These are phyloP conservation scores for Platanthera zijinensis DNA, from an alignment of 106 monocot species.

Conservation along the genomic window DNA sequence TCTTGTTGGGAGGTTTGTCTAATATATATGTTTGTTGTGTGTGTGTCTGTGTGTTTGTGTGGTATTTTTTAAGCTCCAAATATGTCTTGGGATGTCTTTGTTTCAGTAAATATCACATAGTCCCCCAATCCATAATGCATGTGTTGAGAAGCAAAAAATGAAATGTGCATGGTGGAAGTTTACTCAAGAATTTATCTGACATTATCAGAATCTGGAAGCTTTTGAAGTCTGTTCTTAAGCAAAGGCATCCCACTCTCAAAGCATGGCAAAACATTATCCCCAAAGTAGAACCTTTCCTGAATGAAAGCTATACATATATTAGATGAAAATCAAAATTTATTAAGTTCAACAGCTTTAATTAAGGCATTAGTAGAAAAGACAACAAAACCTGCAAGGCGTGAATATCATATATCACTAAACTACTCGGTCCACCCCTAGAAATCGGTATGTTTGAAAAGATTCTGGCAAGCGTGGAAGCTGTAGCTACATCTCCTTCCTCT, in stretches of 20 bases:
- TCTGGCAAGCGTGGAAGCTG: conserved; percentile 84
- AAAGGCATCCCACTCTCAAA: conserved; percentile 95
- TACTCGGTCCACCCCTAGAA: conserved; percentile 88
- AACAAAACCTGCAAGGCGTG: conserved; percentile 80
- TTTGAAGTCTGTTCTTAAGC: conserved; percentile 79
- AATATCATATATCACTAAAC: conserved; percentile 87
- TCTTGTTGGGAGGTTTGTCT: no score
- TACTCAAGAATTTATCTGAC: conserved; percentile 31
- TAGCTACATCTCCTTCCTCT: conserved; percentile 95
- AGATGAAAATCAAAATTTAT: background rate
- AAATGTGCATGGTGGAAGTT: background rate
- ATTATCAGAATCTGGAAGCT: conserved; percentile 95
- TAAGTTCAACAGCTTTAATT: background rate
- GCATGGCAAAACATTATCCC: conserved; percentile 81
- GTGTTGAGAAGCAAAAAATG: background rate
- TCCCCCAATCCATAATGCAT: background rate
- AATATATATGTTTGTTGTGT: no score
- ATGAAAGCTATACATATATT: background rate
- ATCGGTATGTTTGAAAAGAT: conserved; percentile 90
- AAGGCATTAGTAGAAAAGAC: background rate
- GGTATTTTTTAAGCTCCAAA: no score
- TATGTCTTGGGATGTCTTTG: background rate
- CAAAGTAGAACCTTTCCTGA: conserved; percentile 98
- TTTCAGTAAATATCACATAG: background rate
- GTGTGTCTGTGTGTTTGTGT: no score